Evolutionary conservation across 768 basidiomycete species (phyloP).

Genomic region (Collybiopsis luxurians): DNA sequence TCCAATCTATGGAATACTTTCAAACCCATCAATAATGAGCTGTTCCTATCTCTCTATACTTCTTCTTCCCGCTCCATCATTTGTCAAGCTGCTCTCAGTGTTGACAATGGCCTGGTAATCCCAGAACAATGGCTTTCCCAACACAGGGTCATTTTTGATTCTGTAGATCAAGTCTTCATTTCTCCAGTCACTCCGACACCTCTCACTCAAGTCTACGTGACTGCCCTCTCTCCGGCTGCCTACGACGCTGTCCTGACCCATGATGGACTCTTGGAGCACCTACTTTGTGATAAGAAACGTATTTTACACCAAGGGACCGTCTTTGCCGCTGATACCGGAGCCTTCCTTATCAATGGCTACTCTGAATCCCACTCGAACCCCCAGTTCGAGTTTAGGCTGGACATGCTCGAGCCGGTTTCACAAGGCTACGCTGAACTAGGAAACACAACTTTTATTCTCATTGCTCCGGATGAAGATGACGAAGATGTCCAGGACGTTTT

Average conservation of each 20-base stretch:
- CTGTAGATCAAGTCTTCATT: constrained; percentile 17
- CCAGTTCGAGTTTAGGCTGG: constrained; percentile 43
- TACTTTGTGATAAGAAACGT: constrained; percentile 36
- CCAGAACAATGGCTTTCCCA: constrained; percentile 37
- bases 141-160: constrained; percentile 33
- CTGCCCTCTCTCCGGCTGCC: constrained; percentile 47
- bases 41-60: neutral
- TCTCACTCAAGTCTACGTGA: constrained; percentile 50
- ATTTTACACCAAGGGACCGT: constrained; percentile 54
- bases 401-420: constrained; percentile 66
- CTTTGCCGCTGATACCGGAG: constrained; percentile 24
- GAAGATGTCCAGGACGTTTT: constrained; percentile 11
- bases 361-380: constrained; percentile 10
- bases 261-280: constrained; percentile 35
- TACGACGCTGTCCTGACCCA: constrained; percentile 39
- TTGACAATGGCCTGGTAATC: constrained; percentile 30
- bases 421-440: constrained; percentile 59
- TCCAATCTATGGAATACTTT: constrained; percentile 28
- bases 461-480: constrained; percentile 1
- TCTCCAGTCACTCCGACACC: constrained; percentile 26
- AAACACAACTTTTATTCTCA: constrained; percentile 52
- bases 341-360: constrained; percentile 17
- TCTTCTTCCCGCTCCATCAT: too few species aligned
- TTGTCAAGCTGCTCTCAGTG: neutral
- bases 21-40: neutral